Percentiles rank a stretch among this genome's conserved stretches.
These are phyloP conservation scores for Solanum pennellii DNA, from an alignment of 257 asterid species.

Conservation along the genomic window DNA sequence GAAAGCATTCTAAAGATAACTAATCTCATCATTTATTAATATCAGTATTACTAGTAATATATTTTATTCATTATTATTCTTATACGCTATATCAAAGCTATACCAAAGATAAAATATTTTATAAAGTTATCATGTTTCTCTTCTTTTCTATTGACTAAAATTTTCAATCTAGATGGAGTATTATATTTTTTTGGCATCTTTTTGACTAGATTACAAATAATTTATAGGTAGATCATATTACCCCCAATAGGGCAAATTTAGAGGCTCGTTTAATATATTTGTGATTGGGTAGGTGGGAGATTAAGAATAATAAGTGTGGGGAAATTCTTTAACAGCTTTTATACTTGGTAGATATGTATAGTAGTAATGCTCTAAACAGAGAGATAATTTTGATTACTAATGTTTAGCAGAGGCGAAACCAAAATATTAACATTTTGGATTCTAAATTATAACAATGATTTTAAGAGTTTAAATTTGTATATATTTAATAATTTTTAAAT, in stretches of 20 bases:
- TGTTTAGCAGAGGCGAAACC: fast-evolving
- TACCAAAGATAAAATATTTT: fast-evolving
- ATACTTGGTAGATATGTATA: not conserved
- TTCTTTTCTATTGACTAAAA: not conserved
- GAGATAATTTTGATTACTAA: not conserved
- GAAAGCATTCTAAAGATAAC: not conserved
- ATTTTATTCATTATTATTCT: no score
- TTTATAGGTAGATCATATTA: not conserved
- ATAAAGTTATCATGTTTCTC: not conserved
- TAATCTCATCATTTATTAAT: no score
- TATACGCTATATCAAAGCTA: fast-evolving
- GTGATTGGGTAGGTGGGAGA: not conserved
- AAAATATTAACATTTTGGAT: no score
- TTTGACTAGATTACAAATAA: not conserved
- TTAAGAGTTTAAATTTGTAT: no score
- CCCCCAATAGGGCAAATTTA: not conserved
- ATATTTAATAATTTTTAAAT: no score
- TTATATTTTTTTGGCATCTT: not conserved
- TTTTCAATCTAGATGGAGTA: not conserved
- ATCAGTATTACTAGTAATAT: no score
- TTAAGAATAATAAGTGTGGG: not conserved
- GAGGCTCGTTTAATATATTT: not conserved
- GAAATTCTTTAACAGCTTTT: not conserved
- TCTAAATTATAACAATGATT: no score
- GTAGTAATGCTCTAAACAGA: not conserved